Evolutionary conservation across 2,329 filamentous ascomycete genomes (phyloP).

Genomic region (Colletotrichum sp.): DNA sequence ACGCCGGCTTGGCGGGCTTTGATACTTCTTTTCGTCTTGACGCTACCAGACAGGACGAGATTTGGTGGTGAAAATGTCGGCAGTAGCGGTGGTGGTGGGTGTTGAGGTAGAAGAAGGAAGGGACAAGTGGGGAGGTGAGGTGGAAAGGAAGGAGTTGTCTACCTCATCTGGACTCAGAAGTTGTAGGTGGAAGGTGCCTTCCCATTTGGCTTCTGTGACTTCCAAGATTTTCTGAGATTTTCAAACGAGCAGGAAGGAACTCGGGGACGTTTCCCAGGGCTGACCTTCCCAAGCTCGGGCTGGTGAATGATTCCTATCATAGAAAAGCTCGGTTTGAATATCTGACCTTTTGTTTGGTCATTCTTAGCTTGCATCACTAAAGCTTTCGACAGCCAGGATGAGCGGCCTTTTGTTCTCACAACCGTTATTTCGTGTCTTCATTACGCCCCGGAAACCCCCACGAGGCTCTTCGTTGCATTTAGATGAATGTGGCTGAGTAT

Average conservation of each 20-base stretch:
- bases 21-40: not conserved
- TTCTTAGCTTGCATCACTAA: not conserved
- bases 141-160: not conserved
- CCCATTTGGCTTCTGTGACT: not conserved
- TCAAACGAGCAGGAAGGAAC: not conserved
- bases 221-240: not conserved
- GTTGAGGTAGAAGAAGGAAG: not conserved
- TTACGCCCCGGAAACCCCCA: not conserved
- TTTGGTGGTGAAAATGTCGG: not conserved
- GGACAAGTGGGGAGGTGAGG: not conserved
- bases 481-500: no score
- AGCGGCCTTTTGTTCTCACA: not conserved
- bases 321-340: no score
- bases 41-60: not conserved
- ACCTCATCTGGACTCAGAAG: no score
- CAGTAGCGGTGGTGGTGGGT: not conserved
- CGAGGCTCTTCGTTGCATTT: not conserved
- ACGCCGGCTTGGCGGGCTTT: not conserved
- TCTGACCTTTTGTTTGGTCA: not conserved
- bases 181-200: not conserved
- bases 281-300: not conserved
- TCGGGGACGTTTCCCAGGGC: not conserved
- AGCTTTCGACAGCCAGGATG: not conserved
- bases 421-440: not conserved
- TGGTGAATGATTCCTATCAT: no score